These are phyloP conservation scores for Alternaria sp. DNA, from an alignment of 2,329 filamentous ascomycete genomes.

Conservation along the genomic window DNA sequence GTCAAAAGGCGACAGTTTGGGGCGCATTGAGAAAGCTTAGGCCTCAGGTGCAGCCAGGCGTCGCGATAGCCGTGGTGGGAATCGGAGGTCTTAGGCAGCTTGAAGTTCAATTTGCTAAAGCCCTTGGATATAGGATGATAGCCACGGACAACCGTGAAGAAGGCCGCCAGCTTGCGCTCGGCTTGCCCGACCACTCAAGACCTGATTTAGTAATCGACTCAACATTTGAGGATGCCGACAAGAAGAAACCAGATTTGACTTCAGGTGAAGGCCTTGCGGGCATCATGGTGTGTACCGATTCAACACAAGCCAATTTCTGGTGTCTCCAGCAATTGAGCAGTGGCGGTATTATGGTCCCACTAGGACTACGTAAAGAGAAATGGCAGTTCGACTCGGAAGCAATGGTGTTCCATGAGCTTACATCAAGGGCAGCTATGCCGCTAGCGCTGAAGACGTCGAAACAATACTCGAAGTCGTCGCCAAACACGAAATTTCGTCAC, in stretches of 20 bases:
- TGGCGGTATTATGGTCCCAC: slow-evolving; percentile 35
- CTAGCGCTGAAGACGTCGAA: slow-evolving; percentile 35
- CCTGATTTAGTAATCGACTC: slow-evolving; percentile 36
- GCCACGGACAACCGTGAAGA: slow-evolving; percentile 40
- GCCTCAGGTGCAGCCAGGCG: slow-evolving; percentile 63
- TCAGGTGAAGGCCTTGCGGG: slow-evolving; percentile 35
- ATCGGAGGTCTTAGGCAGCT: slow-evolving; percentile 82
- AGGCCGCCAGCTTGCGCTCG: slow-evolving; percentile 31
- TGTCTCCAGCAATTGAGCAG: slow-evolving; percentile 36
- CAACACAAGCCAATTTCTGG: slow-evolving; percentile 35
- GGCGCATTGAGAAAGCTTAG: slow-evolving; percentile 34
- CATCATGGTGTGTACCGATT: slow-evolving; percentile 41
- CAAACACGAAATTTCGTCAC: slow-evolving; percentile 30
- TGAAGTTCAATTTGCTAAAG: slow-evolving; percentile 73
- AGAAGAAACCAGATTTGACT: slow-evolving; percentile 29
- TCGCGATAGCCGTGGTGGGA: slow-evolving; percentile 81
- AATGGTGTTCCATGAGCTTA: slow-evolving; percentile 37
- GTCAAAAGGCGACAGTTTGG: slow-evolving; percentile 39
- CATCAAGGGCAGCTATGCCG: slow-evolving; percentile 39
- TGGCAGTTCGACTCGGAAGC: slow-evolving; percentile 40
- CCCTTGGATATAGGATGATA: slow-evolving; percentile 34
- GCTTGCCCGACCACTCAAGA: slow-evolving; percentile 26
- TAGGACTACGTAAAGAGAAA: slow-evolving; percentile 37
- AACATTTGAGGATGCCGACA: slow-evolving; percentile 20
- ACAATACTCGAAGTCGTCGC: slow-evolving; percentile 37